A percentile compares a stretch with the other conserved stretches of the same genome.
Evolutionary conservation across 1,284 basidiomycete genomes (phyloP).

Genomic region (Vanrija pseudolonga): DNA sequence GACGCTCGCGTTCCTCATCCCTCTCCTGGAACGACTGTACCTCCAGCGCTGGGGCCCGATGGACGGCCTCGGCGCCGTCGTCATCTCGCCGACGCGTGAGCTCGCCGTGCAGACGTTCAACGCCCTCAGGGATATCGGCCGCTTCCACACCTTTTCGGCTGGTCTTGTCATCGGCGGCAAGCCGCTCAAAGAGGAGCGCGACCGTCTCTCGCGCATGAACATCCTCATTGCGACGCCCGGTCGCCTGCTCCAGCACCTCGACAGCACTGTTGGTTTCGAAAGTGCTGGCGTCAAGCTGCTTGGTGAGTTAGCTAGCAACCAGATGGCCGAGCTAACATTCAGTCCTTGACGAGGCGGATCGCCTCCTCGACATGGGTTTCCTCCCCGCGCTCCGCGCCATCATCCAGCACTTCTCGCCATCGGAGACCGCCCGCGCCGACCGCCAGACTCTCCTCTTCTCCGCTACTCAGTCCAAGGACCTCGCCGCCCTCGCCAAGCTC

Average conservation of each 20-base stretch:
- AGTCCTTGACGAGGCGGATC: constrained; percentile 96
- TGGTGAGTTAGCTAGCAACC: constrained; percentile 57
- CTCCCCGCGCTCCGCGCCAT: constrained; percentile 83
- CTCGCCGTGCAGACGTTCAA: constrained; percentile 97
- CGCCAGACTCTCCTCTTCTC: constrained; percentile 95
- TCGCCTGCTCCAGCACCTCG: constrained; percentile 92
- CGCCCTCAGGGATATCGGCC: constrained; percentile 86
- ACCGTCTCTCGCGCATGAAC: constrained; percentile 87
- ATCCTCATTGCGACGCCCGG: constrained; percentile 96
- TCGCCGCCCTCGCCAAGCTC: constrained; percentile 83
- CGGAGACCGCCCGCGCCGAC: constrained; percentile 60
- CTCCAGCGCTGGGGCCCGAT: constrained; percentile 72
- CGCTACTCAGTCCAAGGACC: constrained; percentile 90
- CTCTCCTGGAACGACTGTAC: constrained; percentile 70
- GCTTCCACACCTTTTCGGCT: constrained; percentile 86
- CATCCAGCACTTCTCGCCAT: constrained; percentile 61
- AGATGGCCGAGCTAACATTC: background rate
- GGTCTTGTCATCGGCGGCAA: constrained; percentile 96
- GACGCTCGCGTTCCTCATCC: constrained; percentile 76
- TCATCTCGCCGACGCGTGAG: constrained; percentile 94
- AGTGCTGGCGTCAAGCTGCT: constrained; percentile 84
- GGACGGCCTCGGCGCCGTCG: constrained; percentile 83
- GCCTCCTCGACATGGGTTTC: constrained; percentile 96
- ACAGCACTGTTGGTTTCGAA: constrained; percentile 94
- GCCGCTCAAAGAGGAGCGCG: constrained; percentile 87